Conservation (phyloP, 208 protist species). For the Spongospora subterranea region DNA sequence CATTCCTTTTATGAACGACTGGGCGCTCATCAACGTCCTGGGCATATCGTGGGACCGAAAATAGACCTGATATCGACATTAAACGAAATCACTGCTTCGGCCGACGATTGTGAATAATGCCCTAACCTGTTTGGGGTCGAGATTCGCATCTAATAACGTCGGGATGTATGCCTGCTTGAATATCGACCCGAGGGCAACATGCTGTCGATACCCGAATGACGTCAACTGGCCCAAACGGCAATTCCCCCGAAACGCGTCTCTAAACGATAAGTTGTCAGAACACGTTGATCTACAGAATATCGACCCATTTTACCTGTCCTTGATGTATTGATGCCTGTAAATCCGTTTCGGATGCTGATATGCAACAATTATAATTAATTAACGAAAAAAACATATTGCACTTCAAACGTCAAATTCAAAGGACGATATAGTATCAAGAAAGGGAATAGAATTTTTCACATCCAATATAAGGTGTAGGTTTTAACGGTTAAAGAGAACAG, state of each 20-base stretch:
- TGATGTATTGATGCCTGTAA: no score
- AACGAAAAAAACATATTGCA: no score
- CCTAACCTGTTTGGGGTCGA: not conserved
- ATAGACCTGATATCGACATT: not conserved
- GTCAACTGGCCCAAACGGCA: not conserved
- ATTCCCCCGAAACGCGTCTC: conserved; percentile 1
- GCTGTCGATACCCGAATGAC: not conserved
- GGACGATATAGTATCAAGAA: no score
- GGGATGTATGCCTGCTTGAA: not conserved
- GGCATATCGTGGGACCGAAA: not conserved
- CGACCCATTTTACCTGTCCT: no score
- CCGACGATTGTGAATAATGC: not conserved
- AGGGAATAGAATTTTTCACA: no score
- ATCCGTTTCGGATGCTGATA: no score
- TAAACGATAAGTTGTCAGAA: not conserved
- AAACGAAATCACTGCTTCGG: not conserved
- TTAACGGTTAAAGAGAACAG: no score
- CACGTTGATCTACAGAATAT: no score
- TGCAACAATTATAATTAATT: no score
- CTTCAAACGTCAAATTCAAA: no score
- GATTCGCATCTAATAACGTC: not conserved
- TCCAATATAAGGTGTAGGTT: no score
- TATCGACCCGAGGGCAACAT: not conserved
- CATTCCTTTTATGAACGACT: not conserved
- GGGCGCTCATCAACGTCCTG: not conserved